phyloP scores from a whole-genome alignment of 441 rosid species.

The Metrosideros polymorpha region DNA sequence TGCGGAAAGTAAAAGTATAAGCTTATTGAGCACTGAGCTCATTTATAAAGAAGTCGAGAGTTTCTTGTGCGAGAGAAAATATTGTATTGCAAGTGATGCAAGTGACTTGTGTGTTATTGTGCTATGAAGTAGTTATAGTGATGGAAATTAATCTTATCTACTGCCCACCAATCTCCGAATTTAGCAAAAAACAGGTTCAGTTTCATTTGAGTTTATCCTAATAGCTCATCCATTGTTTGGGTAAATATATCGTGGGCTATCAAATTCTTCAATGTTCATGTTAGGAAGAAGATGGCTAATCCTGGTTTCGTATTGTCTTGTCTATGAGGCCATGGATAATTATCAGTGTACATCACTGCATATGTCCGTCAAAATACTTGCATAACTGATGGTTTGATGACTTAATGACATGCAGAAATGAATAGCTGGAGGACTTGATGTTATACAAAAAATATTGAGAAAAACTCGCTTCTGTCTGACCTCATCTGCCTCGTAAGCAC shows the following conservation, averaged over 20 bases:
- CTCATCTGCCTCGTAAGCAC: not conserved
- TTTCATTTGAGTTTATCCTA: not conserved
- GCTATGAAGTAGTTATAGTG: not conserved
- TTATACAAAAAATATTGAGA: not conserved
- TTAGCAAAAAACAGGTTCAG: not conserved
- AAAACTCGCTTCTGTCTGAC: not conserved
- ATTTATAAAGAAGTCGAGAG: not conserved
- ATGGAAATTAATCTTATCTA: not conserved
- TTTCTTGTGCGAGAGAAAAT: not conserved
- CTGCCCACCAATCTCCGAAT: not conserved
- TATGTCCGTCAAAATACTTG: not conserved
- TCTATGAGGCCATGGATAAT: not conserved
- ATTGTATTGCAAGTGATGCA: not conserved
- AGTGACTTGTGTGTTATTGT: not conserved
- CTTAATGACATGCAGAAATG: not conserved
- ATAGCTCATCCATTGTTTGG: not conserved
- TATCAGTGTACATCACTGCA: not conserved
- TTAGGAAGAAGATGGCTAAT: not conserved
- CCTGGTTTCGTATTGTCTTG: not conserved
- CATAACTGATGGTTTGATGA: not conserved
- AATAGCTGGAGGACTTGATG: not conserved
- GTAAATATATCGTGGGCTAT: not conserved
- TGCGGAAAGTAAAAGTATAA: not conserved
- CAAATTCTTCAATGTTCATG: not conserved
- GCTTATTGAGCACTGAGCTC: not conserved